Conservation (phyloP, 768 basidiomycete genomes). For the Lactarius pseudohatsudake region DNA sequence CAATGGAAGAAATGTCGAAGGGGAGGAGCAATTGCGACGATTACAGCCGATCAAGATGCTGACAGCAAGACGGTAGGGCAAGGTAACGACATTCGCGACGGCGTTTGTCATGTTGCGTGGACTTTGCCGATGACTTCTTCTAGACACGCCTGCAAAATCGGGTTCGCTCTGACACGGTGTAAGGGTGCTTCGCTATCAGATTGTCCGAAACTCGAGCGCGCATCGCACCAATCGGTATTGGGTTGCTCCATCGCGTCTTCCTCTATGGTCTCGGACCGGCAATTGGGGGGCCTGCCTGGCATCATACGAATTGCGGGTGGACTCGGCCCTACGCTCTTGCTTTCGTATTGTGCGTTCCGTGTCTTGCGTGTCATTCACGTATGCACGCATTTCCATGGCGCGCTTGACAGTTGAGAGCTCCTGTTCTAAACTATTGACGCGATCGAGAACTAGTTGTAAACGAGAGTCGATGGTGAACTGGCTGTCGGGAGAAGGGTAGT, state of each 20-base stretch:
- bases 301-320: conserved; percentile 36
- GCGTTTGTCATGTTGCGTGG: conserved; percentile 13
- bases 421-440: conserved; percentile 50
- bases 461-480: conserved; percentile 36
- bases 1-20: conserved; percentile 22
- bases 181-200: conserved; percentile 14
- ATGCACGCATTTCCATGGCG: conserved; percentile 37
- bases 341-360: conserved; percentile 51
- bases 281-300: conserved; percentile 34
- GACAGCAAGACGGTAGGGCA: conserved; percentile 28
- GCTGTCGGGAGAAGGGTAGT: conserved; percentile 49
- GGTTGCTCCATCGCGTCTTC: conserved; percentile 33
- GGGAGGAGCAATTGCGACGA: conserved; percentile 28
- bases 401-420: conserved; percentile 44
- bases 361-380: conserved; percentile 52
- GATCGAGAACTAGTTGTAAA: conserved; percentile 39
- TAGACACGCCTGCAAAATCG: neutral
- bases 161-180: conserved; percentile 1
- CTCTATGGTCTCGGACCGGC: conserved; percentile 40
- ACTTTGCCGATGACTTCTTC: neutral
- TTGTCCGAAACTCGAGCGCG: conserved; percentile 6
- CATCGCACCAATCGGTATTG: conserved; percentile 7
- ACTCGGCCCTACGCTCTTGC: conserved; percentile 51
- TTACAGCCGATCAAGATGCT: conserved; percentile 11
- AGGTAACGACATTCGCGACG: conserved; percentile 20